Conservation (phyloP, 2,329 filamentous ascomycete genomes). For the Trichoderma asperellum region DNA sequence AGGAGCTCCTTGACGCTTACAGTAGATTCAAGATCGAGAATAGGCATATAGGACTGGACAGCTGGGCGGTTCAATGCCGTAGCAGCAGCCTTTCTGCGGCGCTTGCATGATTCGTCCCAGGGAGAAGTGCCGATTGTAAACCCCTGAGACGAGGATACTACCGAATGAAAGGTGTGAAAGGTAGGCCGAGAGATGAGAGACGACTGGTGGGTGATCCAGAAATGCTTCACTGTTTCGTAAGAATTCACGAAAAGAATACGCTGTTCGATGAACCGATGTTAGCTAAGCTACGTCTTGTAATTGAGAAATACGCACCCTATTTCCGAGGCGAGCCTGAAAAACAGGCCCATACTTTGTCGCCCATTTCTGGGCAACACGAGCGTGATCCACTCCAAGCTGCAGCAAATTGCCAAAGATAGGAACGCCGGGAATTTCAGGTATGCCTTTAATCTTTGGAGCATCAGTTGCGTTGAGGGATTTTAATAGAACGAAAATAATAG, state of each 20-base stretch:
- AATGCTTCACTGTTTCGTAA: constrained; percentile 71
- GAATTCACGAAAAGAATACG: constrained; percentile 78
- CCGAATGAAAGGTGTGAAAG: constrained; percentile 80
- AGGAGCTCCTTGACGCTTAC: constrained; percentile 74
- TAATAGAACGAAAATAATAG: constrained; percentile 34
- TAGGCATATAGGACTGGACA: constrained; percentile 78
- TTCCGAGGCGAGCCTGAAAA: constrained; percentile 70
- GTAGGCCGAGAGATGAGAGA: constrained; percentile 76
- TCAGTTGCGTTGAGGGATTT: constrained; percentile 54
- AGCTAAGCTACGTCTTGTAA: background rate
- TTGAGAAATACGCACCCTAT: constrained; percentile 51
- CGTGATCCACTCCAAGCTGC: constrained; percentile 62
- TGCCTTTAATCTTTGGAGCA: constrained; percentile 61
- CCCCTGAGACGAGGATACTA: constrained; percentile 75
- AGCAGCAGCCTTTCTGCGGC: constrained; percentile 74
- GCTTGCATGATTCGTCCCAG: constrained; percentile 81
- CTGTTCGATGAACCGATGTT: constrained; percentile 37
- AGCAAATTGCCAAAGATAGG: constrained; percentile 67
- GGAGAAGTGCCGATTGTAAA: constrained; percentile 84
- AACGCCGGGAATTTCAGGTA: constrained; percentile 64
- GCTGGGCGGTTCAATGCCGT: constrained; percentile 78
- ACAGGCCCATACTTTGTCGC: constrained; percentile 65
- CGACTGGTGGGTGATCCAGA: constrained; percentile 81
- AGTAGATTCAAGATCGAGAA: constrained; percentile 76
- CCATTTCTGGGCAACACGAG: constrained; percentile 58